Evolutionary conservation across 192 early-diverging fungal species (phyloP), one percentile per base, ranked within the genome.

Genomic region (Mortierella antarctica): DNA sequence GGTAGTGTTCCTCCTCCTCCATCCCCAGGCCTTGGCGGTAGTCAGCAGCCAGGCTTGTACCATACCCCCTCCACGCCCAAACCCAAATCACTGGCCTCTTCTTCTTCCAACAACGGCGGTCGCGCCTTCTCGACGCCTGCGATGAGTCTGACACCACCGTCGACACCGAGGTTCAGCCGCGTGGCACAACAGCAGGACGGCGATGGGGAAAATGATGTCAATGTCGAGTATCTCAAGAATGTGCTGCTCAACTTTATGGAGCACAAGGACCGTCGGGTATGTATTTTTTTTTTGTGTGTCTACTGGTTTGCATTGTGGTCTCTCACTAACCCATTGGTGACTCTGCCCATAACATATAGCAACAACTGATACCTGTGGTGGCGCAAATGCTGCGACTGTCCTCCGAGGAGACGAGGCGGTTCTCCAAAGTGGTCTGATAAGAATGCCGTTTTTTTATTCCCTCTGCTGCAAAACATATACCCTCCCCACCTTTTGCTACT

Each of bases 191-290:
- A 60, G 10, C 57, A 46, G 46, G 63, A 73, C 14, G 21, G 48
- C 11, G 47, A 40, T 7, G 21, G 64, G 17, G 86, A 88, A 46
- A 84, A 88, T n/a, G 88, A 91, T 40, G 77, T 92, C 7, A 90
- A 93, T 65, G 49, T 91, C 12, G 91, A 94, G 68, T 95, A 95
- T 59, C 70, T 94, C 9, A 92, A 90, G 62, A 87, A 90, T 67
- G 86, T 95, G 2, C 62, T 95, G 17, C 58, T 95, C 31, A 92
- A 89, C 78, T 94, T 94, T 72, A 76, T 95, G 68, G 92, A 95
- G 83, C 83, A 87, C 18, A 93, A 89, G 61, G 87, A 89, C 13
- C 91, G 89, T 55, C 83, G 92, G 74, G 92, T 93, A 86, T 78
- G 88, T 75, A 20, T n/a, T n/a, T n/a, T 39, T 15, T 6, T 6